Evolutionary conservation across 169 alveolate species (phyloP).

Genomic region (Toxoplasma gondii): DNA sequence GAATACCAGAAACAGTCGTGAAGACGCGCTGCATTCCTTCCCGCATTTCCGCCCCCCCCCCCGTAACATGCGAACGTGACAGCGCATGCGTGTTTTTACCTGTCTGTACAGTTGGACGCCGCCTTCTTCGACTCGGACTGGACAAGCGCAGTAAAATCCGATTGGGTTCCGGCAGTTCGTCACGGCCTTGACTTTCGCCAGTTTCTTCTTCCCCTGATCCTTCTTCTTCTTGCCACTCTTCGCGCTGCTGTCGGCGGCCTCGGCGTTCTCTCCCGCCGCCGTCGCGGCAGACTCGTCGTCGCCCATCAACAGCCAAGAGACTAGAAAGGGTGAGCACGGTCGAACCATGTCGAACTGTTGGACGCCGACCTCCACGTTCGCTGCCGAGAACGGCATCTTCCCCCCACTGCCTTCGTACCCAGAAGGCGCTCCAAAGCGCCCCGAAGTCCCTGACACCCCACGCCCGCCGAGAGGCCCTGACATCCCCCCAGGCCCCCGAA

Average conservation of each 20-base stretch:
- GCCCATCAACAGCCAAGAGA: constrained; percentile 31
- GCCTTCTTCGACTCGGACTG: neutral
- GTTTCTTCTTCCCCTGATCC: neutral
- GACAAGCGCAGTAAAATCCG: constrained; percentile 28
- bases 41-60: too few relatives aligned
- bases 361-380: neutral
- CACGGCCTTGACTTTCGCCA: neutral
- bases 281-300: neutral
- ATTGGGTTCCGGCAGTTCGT: constrained; percentile 31
- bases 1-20: too few relatives aligned
- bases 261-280: neutral
- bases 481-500: neutral
- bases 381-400: neutral
- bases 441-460: neutral
- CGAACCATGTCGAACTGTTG: constrained; percentile 40
- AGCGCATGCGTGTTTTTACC: too few relatives aligned
- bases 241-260: neutral
- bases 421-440: neutral
- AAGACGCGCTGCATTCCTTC: too few relatives aligned
- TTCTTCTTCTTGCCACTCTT: neutral
- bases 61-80: too few relatives aligned
- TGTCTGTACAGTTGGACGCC: constrained; percentile 18
- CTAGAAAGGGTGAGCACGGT: constrained; percentile 50
- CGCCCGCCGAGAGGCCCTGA: neutral
- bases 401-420: neutral